A percentile compares a stretch with the other conserved stretches of the same genome.
These are phyloP conservation scores for Amanita inopinata DNA, from an alignment of 768 basidiomycete species.

Conservation along the genomic window DNA sequence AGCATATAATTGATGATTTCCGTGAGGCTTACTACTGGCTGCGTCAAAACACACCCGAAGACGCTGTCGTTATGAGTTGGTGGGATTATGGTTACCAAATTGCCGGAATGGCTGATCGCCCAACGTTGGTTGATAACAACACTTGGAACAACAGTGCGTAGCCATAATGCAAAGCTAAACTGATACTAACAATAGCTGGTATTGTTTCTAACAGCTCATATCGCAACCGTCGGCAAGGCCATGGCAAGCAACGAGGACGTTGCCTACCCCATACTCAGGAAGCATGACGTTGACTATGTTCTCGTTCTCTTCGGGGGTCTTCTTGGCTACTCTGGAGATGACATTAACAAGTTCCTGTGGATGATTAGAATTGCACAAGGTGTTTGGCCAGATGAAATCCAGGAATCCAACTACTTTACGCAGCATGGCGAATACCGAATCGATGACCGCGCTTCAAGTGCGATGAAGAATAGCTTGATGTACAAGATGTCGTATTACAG, in stretches of 20 bases:
- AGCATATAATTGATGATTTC: slow-evolving; percentile 98
- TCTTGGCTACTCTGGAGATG: slow-evolving; percentile 95
- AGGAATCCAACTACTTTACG: slow-evolving; percentile 92
- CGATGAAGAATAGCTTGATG: slow-evolving; percentile 97
- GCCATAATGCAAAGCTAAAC: slow-evolving; percentile 1
- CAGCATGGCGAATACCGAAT: slow-evolving; percentile 87
- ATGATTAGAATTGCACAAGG: slow-evolving; percentile 95
- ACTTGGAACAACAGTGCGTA: slow-evolving; percentile 98
- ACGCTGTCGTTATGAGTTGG: slow-evolving; percentile 97
- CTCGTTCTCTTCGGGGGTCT: slow-evolving; percentile 96
- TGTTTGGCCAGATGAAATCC: slow-evolving; percentile 97
- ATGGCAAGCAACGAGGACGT: slow-evolving; percentile 93
- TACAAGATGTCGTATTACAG: slow-evolving; percentile 99
- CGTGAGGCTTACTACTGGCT: slow-evolving; percentile 99
- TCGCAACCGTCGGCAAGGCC: slow-evolving; percentile 97
- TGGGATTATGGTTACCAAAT: slow-evolving; percentile 99
- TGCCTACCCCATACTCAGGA: slow-evolving; percentile 92
- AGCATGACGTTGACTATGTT: slow-evolving; percentile 97
- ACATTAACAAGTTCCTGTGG: slow-evolving; percentile 99
- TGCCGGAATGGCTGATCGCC: slow-evolving; percentile 96
- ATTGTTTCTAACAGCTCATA: slow-evolving; percentile 58
- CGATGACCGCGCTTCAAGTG: slow-evolving; percentile 70
- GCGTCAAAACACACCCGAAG: slow-evolving; percentile 86
- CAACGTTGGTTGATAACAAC: slow-evolving; percentile 96
- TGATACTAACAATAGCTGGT: slow-evolving; percentile 1